These are phyloP conservation scores for Trifolium pratense DNA, from an alignment of 306 rosid species.

Conservation along the genomic window DNA sequence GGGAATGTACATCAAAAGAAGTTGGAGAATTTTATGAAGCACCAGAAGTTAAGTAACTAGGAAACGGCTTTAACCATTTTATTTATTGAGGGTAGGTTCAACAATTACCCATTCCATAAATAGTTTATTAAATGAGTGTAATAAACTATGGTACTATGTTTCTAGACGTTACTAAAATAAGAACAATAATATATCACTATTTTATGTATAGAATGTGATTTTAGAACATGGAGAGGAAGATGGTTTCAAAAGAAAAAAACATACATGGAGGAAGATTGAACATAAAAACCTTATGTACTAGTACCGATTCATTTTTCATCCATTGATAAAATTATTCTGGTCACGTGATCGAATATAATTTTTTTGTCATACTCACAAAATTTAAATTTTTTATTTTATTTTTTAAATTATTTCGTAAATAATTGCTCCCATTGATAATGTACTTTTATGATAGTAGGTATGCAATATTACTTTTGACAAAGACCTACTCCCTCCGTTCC, in stretches of 20 bases:
- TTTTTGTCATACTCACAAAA: too few species aligned
- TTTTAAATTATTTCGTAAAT: too few species aligned
- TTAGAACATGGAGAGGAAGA: not conserved
- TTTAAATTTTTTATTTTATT: too few species aligned
- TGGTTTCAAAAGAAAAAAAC: not conserved
- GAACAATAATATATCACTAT: not conserved
- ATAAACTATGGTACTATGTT: not conserved
- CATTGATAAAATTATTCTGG: not conserved
- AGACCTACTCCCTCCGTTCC: too few species aligned
- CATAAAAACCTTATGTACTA: not conserved
- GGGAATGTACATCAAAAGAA: not conserved
- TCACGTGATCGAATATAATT: too few species aligned
- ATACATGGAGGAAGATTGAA: too few species aligned
- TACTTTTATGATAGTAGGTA: not conserved
- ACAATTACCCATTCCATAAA: conserved; percentile 31
- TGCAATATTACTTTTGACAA: not conserved
- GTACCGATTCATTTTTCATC: not conserved
- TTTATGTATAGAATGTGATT: not conserved
- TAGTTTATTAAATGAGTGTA: not conserved
- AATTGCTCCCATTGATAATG: too few species aligned
- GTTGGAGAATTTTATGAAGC: conserved; percentile 21
- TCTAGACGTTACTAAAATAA: not conserved
- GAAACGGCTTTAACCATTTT: conserved; percentile 10
- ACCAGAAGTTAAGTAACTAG: conserved; percentile 31
- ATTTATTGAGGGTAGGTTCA: conserved; percentile 45